phyloP scores from a whole-genome alignment of 108 stramenopile genomes.

The Mediolabrus comicus region DNA sequence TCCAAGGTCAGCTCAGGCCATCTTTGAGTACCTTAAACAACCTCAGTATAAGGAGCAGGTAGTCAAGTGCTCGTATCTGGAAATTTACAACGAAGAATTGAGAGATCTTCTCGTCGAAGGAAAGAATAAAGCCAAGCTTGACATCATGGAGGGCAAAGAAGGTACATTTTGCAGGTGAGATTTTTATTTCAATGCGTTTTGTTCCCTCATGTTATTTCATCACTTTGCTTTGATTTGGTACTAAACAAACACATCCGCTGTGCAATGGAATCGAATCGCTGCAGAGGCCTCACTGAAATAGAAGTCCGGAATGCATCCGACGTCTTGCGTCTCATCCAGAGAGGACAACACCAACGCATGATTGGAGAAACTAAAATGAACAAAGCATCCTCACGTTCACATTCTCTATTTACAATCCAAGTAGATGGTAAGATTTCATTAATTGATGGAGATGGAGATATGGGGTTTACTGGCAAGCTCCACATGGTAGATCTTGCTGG shows the following conservation, averaged over 20 bases:
- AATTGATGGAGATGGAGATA: conserved; percentile 66
- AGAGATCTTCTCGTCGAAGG: conserved; percentile 74
- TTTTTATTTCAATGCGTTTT: background rate
- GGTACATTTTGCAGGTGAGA: conserved; percentile 63
- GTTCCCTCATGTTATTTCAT: background rate
- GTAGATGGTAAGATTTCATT: conserved; percentile 57
- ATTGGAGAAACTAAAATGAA: conserved; percentile 97
- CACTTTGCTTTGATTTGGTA: background rate
- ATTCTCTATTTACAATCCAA: conserved; percentile 87
- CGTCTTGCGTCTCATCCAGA: conserved; percentile 75
- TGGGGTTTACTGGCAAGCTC: conserved; percentile 85
- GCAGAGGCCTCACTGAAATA: conserved; percentile 76
- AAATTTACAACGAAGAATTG: conserved; percentile 95
- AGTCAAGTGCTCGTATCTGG: conserved; percentile 82
- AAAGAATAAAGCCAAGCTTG: conserved; percentile 43
- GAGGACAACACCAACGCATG: conserved; percentile 82
- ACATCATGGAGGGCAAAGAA: conserved; percentile 81
- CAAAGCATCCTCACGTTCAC: conserved; percentile 86
- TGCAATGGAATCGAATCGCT: background rate
- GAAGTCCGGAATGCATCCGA: conserved; percentile 70
- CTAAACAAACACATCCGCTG: background rate
- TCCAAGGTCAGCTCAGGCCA: conserved; percentile 50
- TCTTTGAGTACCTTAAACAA: conserved; percentile 60
- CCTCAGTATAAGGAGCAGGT: conserved; percentile 52
- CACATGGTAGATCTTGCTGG: conserved; percentile 95